A percentile compares a stretch with the other conserved stretches of the same genome.
These are phyloP conservation scores for Rhizophora mangle DNA, from an alignment of 345 rosid genomes.

Conservation along the genomic window DNA sequence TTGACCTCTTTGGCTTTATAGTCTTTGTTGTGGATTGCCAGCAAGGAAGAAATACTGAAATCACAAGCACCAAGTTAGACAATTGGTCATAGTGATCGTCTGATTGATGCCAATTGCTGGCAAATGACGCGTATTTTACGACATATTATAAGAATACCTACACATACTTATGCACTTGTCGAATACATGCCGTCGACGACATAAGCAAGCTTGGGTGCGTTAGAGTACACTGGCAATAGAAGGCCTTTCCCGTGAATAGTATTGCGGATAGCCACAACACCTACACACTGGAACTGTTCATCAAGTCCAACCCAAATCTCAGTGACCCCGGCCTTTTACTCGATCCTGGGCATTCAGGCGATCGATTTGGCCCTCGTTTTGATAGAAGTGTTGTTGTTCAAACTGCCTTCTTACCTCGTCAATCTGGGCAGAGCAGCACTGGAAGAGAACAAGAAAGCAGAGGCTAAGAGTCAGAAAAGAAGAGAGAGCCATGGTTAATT, in stretches of 20 bases:
- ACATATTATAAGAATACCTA: neutral
- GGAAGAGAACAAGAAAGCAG: slow-evolving; percentile 14
- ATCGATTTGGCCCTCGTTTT: slow-evolving; percentile 28
- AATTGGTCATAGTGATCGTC: no score
- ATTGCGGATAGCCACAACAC: slow-evolving; percentile 38
- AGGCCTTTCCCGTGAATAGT: slow-evolving; percentile 30
- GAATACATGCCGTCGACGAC: slow-evolving; percentile 31
- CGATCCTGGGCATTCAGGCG: slow-evolving; percentile 21
- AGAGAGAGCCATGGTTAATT: slow-evolving; percentile 10
- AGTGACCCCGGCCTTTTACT: slow-evolving; percentile 37
- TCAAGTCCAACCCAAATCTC: slow-evolving; percentile 44
- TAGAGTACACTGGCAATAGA: slow-evolving; percentile 37
- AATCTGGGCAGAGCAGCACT: slow-evolving; percentile 1
- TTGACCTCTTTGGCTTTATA: neutral
- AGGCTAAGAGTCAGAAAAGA: slow-evolving; percentile 11
- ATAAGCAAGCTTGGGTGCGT: slow-evolving; percentile 36
- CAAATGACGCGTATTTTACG: neutral
- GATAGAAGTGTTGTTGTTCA: slow-evolving; percentile 10
- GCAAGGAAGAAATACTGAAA: slow-evolving; percentile 28
- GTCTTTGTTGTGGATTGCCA: slow-evolving; percentile 37
- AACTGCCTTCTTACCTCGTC: neutral
- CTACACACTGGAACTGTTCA: slow-evolving; percentile 41
- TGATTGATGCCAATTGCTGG: no score
- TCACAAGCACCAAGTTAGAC: no score
- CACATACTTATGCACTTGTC: no score